Evolutionary conservation across 129 eudicot genomes (phyloP), one percentile per base, ranked within the genome.

Genomic region (Flaveria brownii): DNA sequence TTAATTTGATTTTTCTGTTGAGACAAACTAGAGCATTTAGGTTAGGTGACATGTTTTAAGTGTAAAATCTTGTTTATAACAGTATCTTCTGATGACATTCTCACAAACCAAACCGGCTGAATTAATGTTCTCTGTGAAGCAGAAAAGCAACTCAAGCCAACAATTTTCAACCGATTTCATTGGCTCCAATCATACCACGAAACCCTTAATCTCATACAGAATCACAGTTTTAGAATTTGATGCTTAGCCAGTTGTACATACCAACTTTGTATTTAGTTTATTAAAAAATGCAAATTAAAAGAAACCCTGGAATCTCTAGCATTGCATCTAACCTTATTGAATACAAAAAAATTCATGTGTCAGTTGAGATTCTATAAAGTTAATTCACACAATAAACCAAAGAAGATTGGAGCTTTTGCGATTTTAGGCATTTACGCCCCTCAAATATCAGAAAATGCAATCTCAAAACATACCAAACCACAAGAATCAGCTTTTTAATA

Each of bases 381-480:
- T 63, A 63, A 30, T 75, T 63, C 72, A 64, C 83, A 65, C 78
- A 79, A 62, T 23, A 72, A 71, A 59, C 30, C 20, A 5, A 28
- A 47, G 10, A 6, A 79, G 33, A 56, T 17, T 28, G 71, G 72
- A 20, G 47, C 81, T 64, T 64, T 64, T 13, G 22, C 22, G 56
- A 50, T 41, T 49, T 46, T 75, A 36, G 71, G 63, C 50, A 74
- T 80, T 54, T 74, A 63, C 59, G 76, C 62, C 84, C 84, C 71
- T 68, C 71, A 71, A 56, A 25, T 60, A 71, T 78, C 72, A 71
- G 64, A 69, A 30, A 70, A 78, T 8, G 82, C 63, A 46, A 20
- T 78, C 76, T 78, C 62, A 59, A 70, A 57, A 68, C 65, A 55
- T 25, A 12, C 75, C 75, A 30, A 69, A 71, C 6, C 72, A 28